These are phyloP conservation scores for Fusarium transvaalense DNA, from an alignment of 2,329 filamentous ascomycete genomes.

Conservation along the genomic window DNA sequence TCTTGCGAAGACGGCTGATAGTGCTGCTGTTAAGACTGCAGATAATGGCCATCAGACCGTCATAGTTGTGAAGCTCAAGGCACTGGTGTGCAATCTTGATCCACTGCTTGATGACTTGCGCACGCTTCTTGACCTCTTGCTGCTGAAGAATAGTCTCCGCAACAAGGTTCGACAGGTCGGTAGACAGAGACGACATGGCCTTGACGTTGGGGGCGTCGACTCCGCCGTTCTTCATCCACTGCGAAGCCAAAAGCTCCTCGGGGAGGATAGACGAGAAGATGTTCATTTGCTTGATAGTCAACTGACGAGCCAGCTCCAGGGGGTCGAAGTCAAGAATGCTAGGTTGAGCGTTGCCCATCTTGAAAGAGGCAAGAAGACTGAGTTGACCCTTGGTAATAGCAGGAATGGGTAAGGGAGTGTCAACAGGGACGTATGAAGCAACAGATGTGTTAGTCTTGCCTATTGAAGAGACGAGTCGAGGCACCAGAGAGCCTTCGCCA, in stretches of 20 bases:
- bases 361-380: slow-evolving; percentile 78
- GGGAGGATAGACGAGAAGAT: slow-evolving; percentile 94
- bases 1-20: slow-evolving; percentile 87
- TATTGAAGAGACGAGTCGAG: slow-evolving; percentile 85
- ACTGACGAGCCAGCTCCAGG: slow-evolving; percentile 88
- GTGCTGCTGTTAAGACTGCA: slow-evolving; percentile 94
- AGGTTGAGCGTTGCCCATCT: slow-evolving; percentile 75
- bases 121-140: slow-evolving; percentile 93
- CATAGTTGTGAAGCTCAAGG: slow-evolving; percentile 92
- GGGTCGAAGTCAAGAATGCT: slow-evolving; percentile 92
- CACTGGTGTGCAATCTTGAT: slow-evolving; percentile 93
- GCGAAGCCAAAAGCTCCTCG: slow-evolving; percentile 89
- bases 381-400: slow-evolving; percentile 82
- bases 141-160: slow-evolving; percentile 91
- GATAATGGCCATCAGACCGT: slow-evolving; percentile 96
- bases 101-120: slow-evolving; percentile 95
- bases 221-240: slow-evolving; percentile 92
- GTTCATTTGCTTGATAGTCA: slow-evolving; percentile 91
- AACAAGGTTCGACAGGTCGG: slow-evolving; percentile 91
- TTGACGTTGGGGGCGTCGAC: slow-evolving; percentile 88
- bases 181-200: slow-evolving; percentile 92
- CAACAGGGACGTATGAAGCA: slow-evolving; percentile 76
- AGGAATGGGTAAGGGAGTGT: slow-evolving; percentile 77
- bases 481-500: slow-evolving; percentile 80
- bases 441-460: slow-evolving; percentile 87